A percentile compares a stretch with the other conserved stretches of the same genome.
Evolutionary conservation across 257 asterid species (phyloP).

Genomic region (Solanum chilense): DNA sequence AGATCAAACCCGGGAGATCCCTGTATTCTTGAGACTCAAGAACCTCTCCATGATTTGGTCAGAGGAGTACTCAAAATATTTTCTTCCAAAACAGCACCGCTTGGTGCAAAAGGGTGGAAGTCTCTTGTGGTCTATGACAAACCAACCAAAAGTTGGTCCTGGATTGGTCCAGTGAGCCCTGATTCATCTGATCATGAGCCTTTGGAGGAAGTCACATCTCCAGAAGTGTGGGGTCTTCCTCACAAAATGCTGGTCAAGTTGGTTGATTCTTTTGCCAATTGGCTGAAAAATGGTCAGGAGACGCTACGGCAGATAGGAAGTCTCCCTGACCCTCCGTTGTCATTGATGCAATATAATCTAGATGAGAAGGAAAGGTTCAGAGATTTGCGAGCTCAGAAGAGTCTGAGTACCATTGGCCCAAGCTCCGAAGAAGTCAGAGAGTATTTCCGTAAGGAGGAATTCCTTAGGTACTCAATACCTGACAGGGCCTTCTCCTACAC

Average conservation of each 20-base stretch:
- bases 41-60: constrained; percentile 92
- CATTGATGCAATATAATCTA: constrained; percentile 59
- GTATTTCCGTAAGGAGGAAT: constrained; percentile 84
- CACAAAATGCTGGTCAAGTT: constrained; percentile 93
- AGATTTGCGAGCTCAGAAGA: constrained; percentile 97
- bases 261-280: constrained; percentile 90
- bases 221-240: constrained; percentile 95
- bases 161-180: constrained; percentile 73
- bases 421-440: constrained; percentile 87
- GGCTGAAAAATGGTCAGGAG: constrained; percentile 98
- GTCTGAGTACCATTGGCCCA: constrained; percentile 74
- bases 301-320: constrained; percentile 96
- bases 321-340: constrained; percentile 81
- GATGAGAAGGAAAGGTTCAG: constrained; percentile 97
- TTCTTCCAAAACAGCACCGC: constrained; percentile 87
- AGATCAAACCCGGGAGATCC: constrained; percentile 92
- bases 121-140: constrained; percentile 79
- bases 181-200: constrained; percentile 41
- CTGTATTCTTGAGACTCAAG: constrained; percentile 89
- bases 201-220: constrained; percentile 77
- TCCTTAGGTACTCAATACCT: constrained; percentile 90
- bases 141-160: constrained; percentile 75
- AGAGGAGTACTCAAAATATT: constrained; percentile 93
- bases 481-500: constrained; percentile 92
- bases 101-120: constrained; percentile 99